Evolutionary conservation across 345 rosid genomes (phyloP), one percentile per base, ranked within the genome.

Genomic region (Eucalyptus pumila): DNA sequence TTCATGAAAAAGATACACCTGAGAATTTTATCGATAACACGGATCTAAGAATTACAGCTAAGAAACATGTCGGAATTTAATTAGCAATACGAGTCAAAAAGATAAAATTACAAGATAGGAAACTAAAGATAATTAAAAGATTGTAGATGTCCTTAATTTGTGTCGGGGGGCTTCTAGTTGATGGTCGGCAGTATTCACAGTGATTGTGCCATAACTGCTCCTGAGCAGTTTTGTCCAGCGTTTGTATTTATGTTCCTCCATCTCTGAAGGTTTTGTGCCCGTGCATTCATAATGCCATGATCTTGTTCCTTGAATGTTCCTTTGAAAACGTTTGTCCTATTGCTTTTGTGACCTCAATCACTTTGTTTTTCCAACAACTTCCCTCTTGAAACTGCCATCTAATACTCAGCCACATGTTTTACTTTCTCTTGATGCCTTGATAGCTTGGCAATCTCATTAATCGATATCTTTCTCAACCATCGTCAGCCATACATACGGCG

Each of bases 101-200:
- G 30, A 56, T 56, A 56, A 56, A 24, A 56, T 2, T 56, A 56
- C 14, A 56, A 0, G 0, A 26, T 26, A 56, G 2, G 14, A 56
- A 56, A 56, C 0, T 56, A 56, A 56, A 56, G 30, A 56, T 24
- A 56, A 24, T 0, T 56, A 26, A 56, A 24, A 56, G 6, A 56
- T 2, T 0, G 0, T 56, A 10, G 0, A 56, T 56, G 12, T 24
- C 30, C 0, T 56, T 24, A 1, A 56, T 56, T 56, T 56, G 30
- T 56, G 30, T 24, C 13, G 0, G 24, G 0, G 6, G 30, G 0
- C 30, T 9, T 2, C 0, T 21, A 56, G 6, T 56, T 0, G 30
- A 23, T 24, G 62, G 10, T 56, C 13, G 6, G 30, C 0, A 26
- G 13, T 56, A 24, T 10, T 26, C 6, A 56, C 6, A 56, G 27